phyloP scores from a whole-genome alignment of 1,139 yeast genomes.

The Nakaseomyces uthaithaninus region DNA sequence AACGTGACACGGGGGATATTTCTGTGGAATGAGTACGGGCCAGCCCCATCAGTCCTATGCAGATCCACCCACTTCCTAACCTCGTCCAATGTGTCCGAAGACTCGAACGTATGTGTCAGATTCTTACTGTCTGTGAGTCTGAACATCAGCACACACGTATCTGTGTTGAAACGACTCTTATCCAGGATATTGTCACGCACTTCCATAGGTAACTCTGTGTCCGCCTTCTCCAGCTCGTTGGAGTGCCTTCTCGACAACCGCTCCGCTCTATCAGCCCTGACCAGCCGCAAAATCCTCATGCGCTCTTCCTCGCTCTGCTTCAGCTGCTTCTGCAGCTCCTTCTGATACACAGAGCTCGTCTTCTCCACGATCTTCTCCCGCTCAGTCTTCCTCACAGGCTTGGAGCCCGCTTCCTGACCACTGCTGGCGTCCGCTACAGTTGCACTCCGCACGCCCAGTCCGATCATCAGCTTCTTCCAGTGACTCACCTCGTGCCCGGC shows the following conservation, averaged over 20 bases:
- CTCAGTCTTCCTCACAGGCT: constrained; percentile 19
- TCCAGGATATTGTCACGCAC: constrained; percentile 18
- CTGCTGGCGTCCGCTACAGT: neutral
- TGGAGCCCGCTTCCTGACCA: neutral
- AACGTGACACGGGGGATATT: constrained; percentile 40
- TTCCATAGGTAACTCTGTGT: constrained; percentile 7
- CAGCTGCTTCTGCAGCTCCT: constrained; percentile 35
- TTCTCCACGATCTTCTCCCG: constrained; percentile 37
- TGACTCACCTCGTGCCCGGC: neutral
- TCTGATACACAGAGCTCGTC: constrained; percentile 36
- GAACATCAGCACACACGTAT: constrained; percentile 23
- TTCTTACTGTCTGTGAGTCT: constrained; percentile 27
- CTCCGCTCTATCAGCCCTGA: constrained; percentile 24
- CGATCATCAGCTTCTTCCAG: constrained; percentile 5
- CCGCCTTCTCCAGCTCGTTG: constrained; percentile 7
- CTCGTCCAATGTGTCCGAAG: constrained; percentile 29
- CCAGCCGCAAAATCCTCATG: constrained; percentile 42
- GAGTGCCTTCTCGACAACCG: constrained; percentile 13
- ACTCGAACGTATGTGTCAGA: constrained; percentile 22
- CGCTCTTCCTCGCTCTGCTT: constrained; percentile 41
- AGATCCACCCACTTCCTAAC: constrained; percentile 59
- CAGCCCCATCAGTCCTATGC: constrained; percentile 42
- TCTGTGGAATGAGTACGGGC: constrained; percentile 42
- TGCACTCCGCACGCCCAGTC: constrained; percentile 4
- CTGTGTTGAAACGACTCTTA: constrained; percentile 5